These are phyloP conservation scores for Trichoderma brevicompactum DNA, from an alignment of 2,329 filamentous ascomycete species.

Conservation along the genomic window DNA sequence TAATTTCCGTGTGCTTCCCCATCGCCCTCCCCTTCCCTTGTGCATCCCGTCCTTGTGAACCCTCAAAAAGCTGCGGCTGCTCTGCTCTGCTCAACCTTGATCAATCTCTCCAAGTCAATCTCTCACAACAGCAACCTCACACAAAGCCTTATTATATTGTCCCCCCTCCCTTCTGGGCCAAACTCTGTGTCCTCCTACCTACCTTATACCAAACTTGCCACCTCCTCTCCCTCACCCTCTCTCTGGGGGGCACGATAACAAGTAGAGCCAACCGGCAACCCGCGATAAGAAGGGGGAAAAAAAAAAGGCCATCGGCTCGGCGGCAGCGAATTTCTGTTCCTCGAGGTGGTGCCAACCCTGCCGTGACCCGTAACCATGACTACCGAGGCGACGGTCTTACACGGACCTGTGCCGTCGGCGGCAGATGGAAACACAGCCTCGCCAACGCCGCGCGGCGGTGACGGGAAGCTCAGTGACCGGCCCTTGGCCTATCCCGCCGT, in stretches of 20 bases:
- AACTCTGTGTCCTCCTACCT: background rate
- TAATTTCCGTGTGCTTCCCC: conserved; percentile 14
- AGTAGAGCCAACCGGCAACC: conserved; percentile 3
- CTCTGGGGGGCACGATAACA: background rate
- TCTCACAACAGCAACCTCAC: background rate
- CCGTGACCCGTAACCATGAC: conserved; percentile 19
- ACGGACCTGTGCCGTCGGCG: conserved; percentile 23
- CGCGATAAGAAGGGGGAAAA: conserved; percentile 7
- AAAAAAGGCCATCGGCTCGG: background rate
- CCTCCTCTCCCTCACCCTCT: background rate
- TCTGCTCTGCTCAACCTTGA: background rate
- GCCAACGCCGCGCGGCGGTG: conserved; percentile 22
- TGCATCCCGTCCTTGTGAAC: conserved; percentile 14
- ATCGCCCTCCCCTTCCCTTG: background rate
- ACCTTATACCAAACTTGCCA: background rate
- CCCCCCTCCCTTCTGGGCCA: too few species aligned
- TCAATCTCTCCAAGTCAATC: background rate
- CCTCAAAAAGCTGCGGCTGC: background rate
- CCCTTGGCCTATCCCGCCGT: background rate
- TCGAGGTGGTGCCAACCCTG: background rate
- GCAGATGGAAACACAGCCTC: conserved; percentile 20
- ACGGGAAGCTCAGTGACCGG: conserved; percentile 2
- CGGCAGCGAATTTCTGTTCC: background rate
- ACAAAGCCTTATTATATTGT: too few species aligned
- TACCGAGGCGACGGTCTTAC: conserved; percentile 27